phyloP scores from a whole-genome alignment of 805 yeast species.

The Pichia thaimueangensis region DNA sequence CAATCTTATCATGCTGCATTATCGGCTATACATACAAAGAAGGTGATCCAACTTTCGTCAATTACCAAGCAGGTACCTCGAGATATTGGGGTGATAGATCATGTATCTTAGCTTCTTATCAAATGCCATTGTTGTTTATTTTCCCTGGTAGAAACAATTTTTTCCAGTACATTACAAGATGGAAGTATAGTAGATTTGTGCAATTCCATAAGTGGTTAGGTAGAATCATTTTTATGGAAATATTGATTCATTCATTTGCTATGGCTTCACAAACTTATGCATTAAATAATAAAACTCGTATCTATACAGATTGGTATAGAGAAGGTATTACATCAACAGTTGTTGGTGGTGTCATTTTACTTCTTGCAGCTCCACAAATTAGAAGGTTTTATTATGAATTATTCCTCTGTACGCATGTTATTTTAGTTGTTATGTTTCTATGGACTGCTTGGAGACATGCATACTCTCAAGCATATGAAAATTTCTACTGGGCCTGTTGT shows the following conservation, averaged over 20 bases:
- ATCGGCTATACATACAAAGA: constrained; percentile 20
- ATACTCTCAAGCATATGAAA: constrained; percentile 27
- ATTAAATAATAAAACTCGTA: constrained; percentile 22
- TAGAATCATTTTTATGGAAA: constrained; percentile 35
- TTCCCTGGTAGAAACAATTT: constrained; percentile 62
- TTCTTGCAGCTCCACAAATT: constrained; percentile 30
- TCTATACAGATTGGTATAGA: constrained; percentile 24
- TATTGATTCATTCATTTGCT: constrained; percentile 40
- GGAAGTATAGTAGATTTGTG: constrained; percentile 50
- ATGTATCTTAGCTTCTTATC: constrained; percentile 42
- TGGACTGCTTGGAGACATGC: constrained; percentile 56
- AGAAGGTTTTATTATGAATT: constrained; percentile 55
- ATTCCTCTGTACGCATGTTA: constrained; percentile 51
- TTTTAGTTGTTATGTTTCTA: constrained; percentile 48
- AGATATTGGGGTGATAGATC: constrained; percentile 44
- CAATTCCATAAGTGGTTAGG: constrained; percentile 54
- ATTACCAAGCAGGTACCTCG: constrained; percentile 19
- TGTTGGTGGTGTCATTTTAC: background rate
- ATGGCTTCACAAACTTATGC: constrained; percentile 23
- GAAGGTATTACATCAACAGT: constrained; percentile 34
- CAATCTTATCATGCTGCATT: constrained; percentile 17
- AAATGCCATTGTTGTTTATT: constrained; percentile 45
- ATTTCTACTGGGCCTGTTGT: constrained; percentile 31
- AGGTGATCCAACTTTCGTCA: constrained; percentile 21
- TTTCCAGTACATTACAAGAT: constrained; percentile 52